phyloP scores from a whole-genome alignment of 2,329 filamentous ascomycete genomes.

The Aureobasidium subglaciale region DNA sequence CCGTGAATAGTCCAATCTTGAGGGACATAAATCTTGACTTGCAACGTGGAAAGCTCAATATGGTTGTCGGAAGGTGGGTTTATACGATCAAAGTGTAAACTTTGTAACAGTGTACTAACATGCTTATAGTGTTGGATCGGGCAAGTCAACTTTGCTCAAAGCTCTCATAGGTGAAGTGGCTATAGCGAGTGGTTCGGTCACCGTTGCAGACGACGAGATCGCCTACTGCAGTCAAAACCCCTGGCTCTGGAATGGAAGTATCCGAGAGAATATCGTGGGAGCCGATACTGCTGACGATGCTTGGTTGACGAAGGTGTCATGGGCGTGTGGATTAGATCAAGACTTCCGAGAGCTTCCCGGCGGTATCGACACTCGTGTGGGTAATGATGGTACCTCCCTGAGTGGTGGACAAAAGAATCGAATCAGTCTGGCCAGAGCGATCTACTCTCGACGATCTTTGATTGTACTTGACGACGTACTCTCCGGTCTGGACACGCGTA shows the following conservation, averaged over 20 bases:
- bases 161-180: slow-evolving; percentile 17
- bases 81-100: not conserved
- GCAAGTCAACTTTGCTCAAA: slow-evolving; percentile 19
- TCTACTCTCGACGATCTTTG: slow-evolving; percentile 72
- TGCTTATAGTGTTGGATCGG: slow-evolving; percentile 17
- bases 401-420: slow-evolving; percentile 81
- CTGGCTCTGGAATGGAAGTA: slow-evolving; percentile 77
- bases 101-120: not conserved
- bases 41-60: slow-evolving; percentile 16
- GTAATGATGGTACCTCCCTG: slow-evolving; percentile 76
- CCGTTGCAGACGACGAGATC: slow-evolving; percentile 14
- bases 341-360: slow-evolving; percentile 70
- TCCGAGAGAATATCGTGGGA: slow-evolving; percentile 73
- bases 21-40: slow-evolving; percentile 13
- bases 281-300: slow-evolving; percentile 61
- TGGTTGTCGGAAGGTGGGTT: slow-evolving; percentile 18
- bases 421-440: slow-evolving; percentile 68
- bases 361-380: slow-evolving; percentile 73
- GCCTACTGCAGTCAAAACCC: slow-evolving; percentile 21
- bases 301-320: slow-evolving; percentile 64
- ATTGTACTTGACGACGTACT: slow-evolving; percentile 79
- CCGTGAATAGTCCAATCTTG: slow-evolving; percentile 14
- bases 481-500: slow-evolving; percentile 59
- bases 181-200: slow-evolving; percentile 10
- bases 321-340: slow-evolving; percentile 66